A percentile compares a stretch with the other conserved stretches of the same genome.
These are phyloP conservation scores for Kluyveromyces sp. DNA, from an alignment of 1,139 yeast genomes.

Conservation along the genomic window DNA sequence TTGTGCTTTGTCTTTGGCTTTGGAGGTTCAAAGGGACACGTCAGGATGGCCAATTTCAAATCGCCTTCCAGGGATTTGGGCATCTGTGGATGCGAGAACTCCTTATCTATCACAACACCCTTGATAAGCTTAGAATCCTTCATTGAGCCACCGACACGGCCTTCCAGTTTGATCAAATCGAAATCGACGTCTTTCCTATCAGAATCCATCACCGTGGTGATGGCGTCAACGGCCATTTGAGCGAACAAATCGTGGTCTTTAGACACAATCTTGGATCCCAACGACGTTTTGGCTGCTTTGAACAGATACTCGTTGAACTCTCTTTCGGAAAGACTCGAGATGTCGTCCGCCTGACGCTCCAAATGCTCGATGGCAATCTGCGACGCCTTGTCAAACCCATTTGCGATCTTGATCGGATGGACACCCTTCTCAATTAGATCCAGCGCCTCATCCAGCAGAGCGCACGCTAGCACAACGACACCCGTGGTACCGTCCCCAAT, in stretches of 20 bases:
- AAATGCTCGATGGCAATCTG: conserved; percentile 76
- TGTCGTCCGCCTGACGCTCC: conserved; percentile 56
- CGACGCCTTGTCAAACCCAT: conserved; percentile 97
- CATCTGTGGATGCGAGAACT: conserved; percentile 98
- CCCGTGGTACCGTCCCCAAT: conserved; percentile 99
- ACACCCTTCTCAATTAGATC: conserved; percentile 95
- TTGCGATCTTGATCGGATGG: conserved; percentile 94
- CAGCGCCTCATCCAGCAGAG: conserved; percentile 86
- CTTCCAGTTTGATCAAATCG: conserved; percentile 90
- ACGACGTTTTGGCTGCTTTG: conserved; percentile 88
- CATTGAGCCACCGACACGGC: conserved; percentile 90
- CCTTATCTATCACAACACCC: conserved; percentile 93
- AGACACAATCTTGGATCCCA: conserved; percentile 93
- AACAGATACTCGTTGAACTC: conserved; percentile 51
- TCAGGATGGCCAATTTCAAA: conserved; percentile 85
- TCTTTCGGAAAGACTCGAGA: conserved; percentile 27
- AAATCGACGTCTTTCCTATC: conserved; percentile 93
- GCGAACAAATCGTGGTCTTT: conserved; percentile 93
- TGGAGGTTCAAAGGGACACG: conserved; percentile 99
- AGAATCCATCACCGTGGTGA: conserved; percentile 83
- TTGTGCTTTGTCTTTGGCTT: conserved; percentile 98
- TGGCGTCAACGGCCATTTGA: conserved; percentile 95
- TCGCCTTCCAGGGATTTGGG: conserved; percentile 64
- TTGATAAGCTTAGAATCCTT: conserved; percentile 78
- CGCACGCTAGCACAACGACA: conserved; percentile 93